Evolutionary conservation across 1,139 yeast genomes (phyloP).

Genomic region (Candida tunisiensis): DNA sequence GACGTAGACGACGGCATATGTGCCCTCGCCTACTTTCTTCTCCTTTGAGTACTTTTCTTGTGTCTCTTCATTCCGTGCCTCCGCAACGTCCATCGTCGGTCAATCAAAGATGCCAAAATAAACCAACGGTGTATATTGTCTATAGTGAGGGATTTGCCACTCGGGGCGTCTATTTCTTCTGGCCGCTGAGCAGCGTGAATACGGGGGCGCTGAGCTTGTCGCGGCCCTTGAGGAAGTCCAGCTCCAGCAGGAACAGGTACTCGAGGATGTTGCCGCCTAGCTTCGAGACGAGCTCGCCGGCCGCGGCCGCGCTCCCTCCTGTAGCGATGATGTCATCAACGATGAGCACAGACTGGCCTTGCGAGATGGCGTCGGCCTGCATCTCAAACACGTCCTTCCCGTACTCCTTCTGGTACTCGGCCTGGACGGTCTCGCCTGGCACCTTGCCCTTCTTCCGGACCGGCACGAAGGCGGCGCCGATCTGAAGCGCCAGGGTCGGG

Average conservation of each 20-base stretch:
- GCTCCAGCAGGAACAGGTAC: conserved; percentile 80
- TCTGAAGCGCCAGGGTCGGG: conserved; percentile 80
- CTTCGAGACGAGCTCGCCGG: conserved; percentile 65
- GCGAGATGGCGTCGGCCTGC: conserved; percentile 59
- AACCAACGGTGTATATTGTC: no score
- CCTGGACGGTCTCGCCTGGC: conserved; percentile 68
- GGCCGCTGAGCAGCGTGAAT: conserved; percentile 77
- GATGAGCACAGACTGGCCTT: conserved; percentile 68
- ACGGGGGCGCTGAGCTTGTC: conserved; percentile 73
- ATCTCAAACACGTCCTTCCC: conserved; percentile 80
- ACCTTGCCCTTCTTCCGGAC: conserved; percentile 90
- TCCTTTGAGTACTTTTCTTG: conserved; percentile 23
- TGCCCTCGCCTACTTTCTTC: conserved; percentile 94
- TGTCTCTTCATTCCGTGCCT: conserved; percentile 7
- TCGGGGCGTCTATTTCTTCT: conserved; percentile 15
- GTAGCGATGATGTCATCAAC: conserved; percentile 97
- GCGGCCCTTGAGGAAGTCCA: conserved; percentile 89
- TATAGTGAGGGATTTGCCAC: background rate
- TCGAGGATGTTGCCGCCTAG: conserved; percentile 58
- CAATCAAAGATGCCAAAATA: no score
- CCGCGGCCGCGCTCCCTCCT: conserved; percentile 92
- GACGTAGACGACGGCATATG: conserved; percentile 91
- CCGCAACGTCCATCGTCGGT: background rate
- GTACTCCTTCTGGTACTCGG: conserved; percentile 77
- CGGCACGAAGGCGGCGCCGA: conserved; percentile 85